A percentile compares a stretch with the other conserved stretches of the same genome.
These are phyloP conservation scores for Scleroderma citrinum DNA, from an alignment of 768 basidiomycete genomes.

Conservation along the genomic window DNA sequence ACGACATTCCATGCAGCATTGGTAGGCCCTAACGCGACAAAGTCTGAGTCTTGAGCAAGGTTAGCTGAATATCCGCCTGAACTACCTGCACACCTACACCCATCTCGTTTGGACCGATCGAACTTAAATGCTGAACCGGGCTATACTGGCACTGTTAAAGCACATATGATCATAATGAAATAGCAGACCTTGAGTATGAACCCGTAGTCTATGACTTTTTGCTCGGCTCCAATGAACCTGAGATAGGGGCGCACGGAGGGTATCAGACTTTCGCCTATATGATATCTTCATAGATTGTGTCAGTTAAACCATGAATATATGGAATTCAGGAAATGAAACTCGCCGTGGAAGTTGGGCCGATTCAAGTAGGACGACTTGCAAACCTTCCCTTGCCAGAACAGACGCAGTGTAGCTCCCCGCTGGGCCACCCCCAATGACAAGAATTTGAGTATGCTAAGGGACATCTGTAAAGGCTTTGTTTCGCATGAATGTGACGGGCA, in stretches of 20 bases:
- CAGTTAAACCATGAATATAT: background rate
- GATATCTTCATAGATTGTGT: conserved; percentile 30
- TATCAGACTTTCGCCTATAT: conserved; percentile 43
- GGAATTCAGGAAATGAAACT: background rate
- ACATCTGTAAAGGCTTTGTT: too few species aligned
- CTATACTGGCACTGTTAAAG: conserved; percentile 25
- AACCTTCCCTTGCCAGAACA: conserved; percentile 50
- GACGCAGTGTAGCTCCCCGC: conserved; percentile 53
- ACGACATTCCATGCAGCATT: conserved; percentile 62
- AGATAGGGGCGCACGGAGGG: conserved; percentile 50
- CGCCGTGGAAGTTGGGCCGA: conserved; percentile 52
- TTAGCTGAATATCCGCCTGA: background rate
- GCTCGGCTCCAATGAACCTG: conserved; percentile 44
- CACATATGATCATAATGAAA: conserved; percentile 9
- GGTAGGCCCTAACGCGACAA: conserved; percentile 41
- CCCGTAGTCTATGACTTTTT: conserved; percentile 36
- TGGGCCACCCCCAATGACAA: conserved; percentile 58
- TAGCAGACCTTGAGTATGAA: conserved; percentile 42
- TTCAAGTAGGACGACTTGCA: conserved; percentile 53
- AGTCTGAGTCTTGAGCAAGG: conserved; percentile 47
- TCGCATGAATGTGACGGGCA: too few species aligned
- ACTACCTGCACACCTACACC: conserved; percentile 36
- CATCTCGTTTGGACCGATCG: conserved; percentile 47
- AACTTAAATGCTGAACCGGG: conserved; percentile 60
- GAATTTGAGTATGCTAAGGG: conserved; percentile 23